phyloP scores from a whole-genome alignment of 139 green algal genomes.

The Chlorella vulgaris region DNA sequence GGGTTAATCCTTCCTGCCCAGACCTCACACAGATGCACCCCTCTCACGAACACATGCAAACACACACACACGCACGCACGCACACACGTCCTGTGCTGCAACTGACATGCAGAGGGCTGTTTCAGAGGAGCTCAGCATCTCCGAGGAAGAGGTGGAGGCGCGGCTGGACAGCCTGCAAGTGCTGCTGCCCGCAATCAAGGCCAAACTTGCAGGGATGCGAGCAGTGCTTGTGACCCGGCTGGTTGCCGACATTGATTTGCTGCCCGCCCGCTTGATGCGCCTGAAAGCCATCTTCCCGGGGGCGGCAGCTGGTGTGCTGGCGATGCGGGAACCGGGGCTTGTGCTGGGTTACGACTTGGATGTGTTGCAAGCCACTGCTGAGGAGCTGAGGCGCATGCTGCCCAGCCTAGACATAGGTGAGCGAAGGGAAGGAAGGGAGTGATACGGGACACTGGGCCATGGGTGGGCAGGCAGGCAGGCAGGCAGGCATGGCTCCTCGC shows the following conservation, averaged over 20 bases:
- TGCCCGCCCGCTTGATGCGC: conserved; percentile 51
- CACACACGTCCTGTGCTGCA: too few species aligned
- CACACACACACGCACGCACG: too few species aligned
- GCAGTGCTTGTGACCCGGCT: conserved; percentile 52
- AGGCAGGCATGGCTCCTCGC: too few species aligned
- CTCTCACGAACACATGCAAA: neutral
- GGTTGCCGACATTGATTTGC: conserved; percentile 24
- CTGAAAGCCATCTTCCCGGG: conserved; percentile 71
- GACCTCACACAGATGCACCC: neutral
- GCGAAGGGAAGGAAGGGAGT: neutral
- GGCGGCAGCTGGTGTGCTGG: conserved; percentile 60
- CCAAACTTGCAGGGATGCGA: conserved; percentile 49
- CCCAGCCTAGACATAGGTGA: conserved; percentile 59
- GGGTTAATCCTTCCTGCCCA: neutral
- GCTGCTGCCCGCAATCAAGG: conserved; percentile 57
- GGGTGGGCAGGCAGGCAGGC: neutral
- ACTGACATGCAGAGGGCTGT: conserved; percentile 54
- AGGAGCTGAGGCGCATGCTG: conserved; percentile 59
- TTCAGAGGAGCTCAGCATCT: conserved; percentile 57
- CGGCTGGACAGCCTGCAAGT: conserved; percentile 56
- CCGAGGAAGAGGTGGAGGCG: conserved; percentile 63
- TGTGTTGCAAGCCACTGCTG: conserved; percentile 35
- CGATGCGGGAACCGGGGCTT: conserved; percentile 56
- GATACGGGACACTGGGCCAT: neutral
- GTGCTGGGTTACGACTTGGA: conserved; percentile 61